Base-by-base conservation (phyloP, 129 eudicot genomes). In the Mikania micrantha region DNA sequence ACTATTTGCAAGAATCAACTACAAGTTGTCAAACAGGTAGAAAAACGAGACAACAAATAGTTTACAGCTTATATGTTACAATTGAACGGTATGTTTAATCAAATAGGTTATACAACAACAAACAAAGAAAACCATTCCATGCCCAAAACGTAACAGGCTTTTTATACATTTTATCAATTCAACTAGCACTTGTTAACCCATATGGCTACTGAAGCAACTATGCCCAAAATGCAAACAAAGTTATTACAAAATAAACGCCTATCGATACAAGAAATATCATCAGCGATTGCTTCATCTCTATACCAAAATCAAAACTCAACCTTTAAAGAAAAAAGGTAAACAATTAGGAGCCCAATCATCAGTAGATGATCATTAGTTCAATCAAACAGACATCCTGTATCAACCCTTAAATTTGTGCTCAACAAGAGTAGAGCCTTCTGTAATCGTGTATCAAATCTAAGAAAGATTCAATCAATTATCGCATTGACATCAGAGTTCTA, bases 401-500 rank as follows among this genome's bases (percentile, higher is more conserved):
- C 71, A 70, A 10, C 54, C 20, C 24, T 63, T 39, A 21, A 11
- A 19, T 58, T 19, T 11, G 9, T 60, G 77, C 87, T 82, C 79
- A 79, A 82, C 77, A 60, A 82, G 75, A 27, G 77, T 79, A 53
- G 83, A 82, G 75, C 75, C 53, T 76, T 76, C 62, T 56, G 9
- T 13, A 0, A 53, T 0, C 2, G 32, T 16, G 13, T 19, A 4
- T 34, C 21, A 2, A 56, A 56, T 13, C 62, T 56, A 27, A 56
- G 62, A 56, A 56, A 56, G 62, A 27, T 56, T 27, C 62, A 13
- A 25, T 13, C 62, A 32, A 34, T 81, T 60, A 87, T n/a, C 96
- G 73, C 96, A 88, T 84, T 2, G 90, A 86, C 99, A 86, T 82
- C 60, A 93, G 58, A 15, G 87, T 83, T 19, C 85, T 69, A 12